These are phyloP conservation scores for Aspergillus sp. DNA, from an alignment of 2,329 filamentous ascomycete genomes.

Conservation along the genomic window DNA sequence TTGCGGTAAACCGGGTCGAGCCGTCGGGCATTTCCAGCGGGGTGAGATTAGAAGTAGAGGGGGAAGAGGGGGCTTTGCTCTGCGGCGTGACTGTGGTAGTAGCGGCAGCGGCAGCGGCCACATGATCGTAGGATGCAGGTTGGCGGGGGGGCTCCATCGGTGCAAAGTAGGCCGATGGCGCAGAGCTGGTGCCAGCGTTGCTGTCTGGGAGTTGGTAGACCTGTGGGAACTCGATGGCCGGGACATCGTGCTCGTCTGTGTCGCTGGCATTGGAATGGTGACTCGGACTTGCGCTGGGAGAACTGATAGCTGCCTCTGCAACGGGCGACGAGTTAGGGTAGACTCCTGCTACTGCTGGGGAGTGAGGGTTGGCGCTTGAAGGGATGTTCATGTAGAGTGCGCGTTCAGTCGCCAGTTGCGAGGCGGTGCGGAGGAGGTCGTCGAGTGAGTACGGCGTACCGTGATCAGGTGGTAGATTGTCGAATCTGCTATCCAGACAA, in stretches of 20 bases:
- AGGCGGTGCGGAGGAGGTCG: slow-evolving; percentile 19
- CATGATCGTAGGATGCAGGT: too few relatives aligned
- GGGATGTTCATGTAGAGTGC: slow-evolving; percentile 23
- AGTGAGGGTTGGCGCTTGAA: slow-evolving; percentile 13
- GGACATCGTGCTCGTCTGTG: slow-evolving; percentile 21
- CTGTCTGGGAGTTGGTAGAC: slow-evolving; percentile 13
- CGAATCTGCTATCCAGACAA: background rate
- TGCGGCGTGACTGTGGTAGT: too few relatives aligned
- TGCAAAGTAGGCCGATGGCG: too few relatives aligned
- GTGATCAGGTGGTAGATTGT: background rate
- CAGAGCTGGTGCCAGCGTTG: background rate
- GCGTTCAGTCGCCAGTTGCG: slow-evolving; percentile 22
- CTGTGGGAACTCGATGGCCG: slow-evolving; percentile 7
- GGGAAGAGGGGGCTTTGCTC: too few relatives aligned
- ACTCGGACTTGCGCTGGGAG: slow-evolving; percentile 20
- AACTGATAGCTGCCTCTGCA: slow-evolving; percentile 21
- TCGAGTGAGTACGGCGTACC: slow-evolving; percentile 6
- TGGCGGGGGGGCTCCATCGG: too few relatives aligned
- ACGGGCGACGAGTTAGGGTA: slow-evolving; percentile 4
- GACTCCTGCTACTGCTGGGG: background rate
- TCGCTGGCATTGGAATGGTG: slow-evolving; percentile 22
- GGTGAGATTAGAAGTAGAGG: slow-evolving; percentile 11
- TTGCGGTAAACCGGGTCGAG: slow-evolving; percentile 28
- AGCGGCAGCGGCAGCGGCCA: too few relatives aligned
- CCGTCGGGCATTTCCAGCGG: slow-evolving; percentile 36